phyloP scores from a whole-genome alignment of 768 basidiomycete species.

The Tremella mesenterica region DNA sequence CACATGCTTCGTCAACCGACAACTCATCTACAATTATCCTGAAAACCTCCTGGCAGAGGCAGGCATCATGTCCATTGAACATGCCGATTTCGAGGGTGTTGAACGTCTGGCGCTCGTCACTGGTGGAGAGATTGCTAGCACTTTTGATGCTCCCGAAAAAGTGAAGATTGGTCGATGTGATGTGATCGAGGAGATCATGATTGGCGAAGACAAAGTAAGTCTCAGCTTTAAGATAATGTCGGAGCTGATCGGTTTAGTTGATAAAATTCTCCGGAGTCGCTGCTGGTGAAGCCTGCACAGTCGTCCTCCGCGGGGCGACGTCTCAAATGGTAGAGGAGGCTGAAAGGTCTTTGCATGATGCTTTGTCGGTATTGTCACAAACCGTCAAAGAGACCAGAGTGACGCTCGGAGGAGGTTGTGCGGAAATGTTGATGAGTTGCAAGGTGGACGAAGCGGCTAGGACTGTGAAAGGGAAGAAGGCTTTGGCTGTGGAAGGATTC shows the following conservation, averaged over 20 bases:
- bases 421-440: slow-evolving; percentile 96
- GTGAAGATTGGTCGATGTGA: slow-evolving; percentile 91
- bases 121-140: slow-evolving; percentile 92
- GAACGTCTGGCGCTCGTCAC: slow-evolving; percentile 92
- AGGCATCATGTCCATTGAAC: slow-evolving; percentile 93
- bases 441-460: slow-evolving; percentile 82
- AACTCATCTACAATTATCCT: slow-evolving; percentile 98
- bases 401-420: slow-evolving; percentile 90
- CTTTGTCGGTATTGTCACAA: slow-evolving; percentile 91
- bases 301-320: slow-evolving; percentile 93
- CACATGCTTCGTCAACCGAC: slow-evolving; percentile 95
- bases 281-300: slow-evolving; percentile 94
- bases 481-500: slow-evolving; percentile 89
- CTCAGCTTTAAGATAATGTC: neutral
- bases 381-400: slow-evolving; percentile 94
- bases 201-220: slow-evolving; percentile 92
- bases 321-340: slow-evolving; percentile 99
- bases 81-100: slow-evolving; percentile 98
- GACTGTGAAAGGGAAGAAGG: slow-evolving; percentile 84
- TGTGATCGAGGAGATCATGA: slow-evolving; percentile 96
- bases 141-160: slow-evolving; percentile 84
- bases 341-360: slow-evolving; percentile 93
- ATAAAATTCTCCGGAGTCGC: slow-evolving; percentile 99
- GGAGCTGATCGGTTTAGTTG: slow-evolving; percentile 52
- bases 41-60: slow-evolving; percentile 89